Evolutionary conservation across 2,329 filamentous ascomycete genomes (phyloP), one percentile per base, ranked within the genome.

Genomic region (Drechslerella stenobrocha): DNA sequence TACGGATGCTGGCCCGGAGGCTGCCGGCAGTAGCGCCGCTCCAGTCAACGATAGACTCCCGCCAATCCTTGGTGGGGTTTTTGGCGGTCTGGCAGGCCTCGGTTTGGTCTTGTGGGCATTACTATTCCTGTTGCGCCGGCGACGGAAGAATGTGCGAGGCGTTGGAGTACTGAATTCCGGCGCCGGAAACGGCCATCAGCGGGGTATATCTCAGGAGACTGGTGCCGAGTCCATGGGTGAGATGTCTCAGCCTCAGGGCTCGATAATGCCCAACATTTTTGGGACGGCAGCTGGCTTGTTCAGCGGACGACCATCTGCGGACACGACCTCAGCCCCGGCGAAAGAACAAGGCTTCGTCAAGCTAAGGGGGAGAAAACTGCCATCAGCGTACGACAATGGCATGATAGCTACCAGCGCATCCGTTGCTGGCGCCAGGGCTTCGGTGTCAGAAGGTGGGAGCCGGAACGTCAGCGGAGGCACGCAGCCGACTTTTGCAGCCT

Each of bases 381-480:
- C 63, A 13, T 67, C 63, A 6, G 53, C 59, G 55, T 67, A 67
- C 23, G 63, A 55, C 26, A 56, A 67, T 20, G 63, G 60, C 40
- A 67, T 67, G 63, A 45, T 67, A 3, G 50, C 63, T 18, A 59
- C 55, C 1, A 67, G 55, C 18, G 30, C 58, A 20, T 34, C 63
- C 3, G 63, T 60, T 20, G 63, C 63, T 13, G 51, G 46, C 37
- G 63, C 55, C 2, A 55, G 63, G 46, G 63, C 63, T 18, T 67
- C 63, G 13, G 63, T 48, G 24, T 67, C 63, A 15, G 63, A 67
- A 28, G 45, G 55, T 18, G 48, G 55, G 7, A 67, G 63, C 42
- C 55, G 63, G 24, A 67, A 67, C 37, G 63, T 60, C 15, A 67
- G 63, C 23, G 63, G 63, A 15, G 63, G 63, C 11, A 67, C 63